phyloP scores from a whole-genome alignment of 768 basidiomycete genomes.

The Lenzites betulinus region DNA sequence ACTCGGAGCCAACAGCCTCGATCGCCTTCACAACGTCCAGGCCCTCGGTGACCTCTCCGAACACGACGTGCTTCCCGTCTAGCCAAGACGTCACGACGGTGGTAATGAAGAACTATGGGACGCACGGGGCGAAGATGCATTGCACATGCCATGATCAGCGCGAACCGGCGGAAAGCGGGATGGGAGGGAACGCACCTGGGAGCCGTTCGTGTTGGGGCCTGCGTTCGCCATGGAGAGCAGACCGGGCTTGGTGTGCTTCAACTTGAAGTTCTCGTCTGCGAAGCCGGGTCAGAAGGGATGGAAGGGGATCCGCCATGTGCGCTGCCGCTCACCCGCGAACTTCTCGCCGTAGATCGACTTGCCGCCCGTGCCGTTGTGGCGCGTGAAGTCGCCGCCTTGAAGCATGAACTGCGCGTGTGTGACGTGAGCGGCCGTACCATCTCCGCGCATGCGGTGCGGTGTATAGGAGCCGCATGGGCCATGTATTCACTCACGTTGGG shows the following conservation, averaged over 20 bases:
- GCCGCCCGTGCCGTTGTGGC: constrained; percentile 77
- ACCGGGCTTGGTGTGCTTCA: constrained; percentile 62
- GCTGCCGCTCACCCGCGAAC: constrained; percentile 58
- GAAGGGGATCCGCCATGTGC: neutral
- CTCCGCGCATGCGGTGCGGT: too few species aligned
- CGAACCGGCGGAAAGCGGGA: neutral
- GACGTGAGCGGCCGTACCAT: neutral
- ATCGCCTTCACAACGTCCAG: constrained; percentile 65
- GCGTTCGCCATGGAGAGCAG: constrained; percentile 89
- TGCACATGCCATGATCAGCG: neutral
- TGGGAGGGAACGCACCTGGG: constrained; percentile 47
- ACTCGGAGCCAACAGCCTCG: constrained; percentile 42
- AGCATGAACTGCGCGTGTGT: constrained; percentile 65
- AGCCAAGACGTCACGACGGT: constrained; percentile 73
- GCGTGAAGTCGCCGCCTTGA: constrained; percentile 86
- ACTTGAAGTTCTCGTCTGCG: constrained; percentile 70
- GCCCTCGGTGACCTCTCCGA: constrained; percentile 68
- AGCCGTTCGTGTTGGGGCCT: constrained; percentile 79
- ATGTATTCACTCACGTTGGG: constrained; percentile 48
- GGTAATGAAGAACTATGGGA: constrained; percentile 70
- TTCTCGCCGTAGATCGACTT: constrained; percentile 83
- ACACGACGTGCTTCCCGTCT: constrained; percentile 69
- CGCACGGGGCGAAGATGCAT: neutral
- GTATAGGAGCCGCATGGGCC: too few species aligned
- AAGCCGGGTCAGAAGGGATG: neutral